These are phyloP conservation scores for Debaryomyces sp. DNA, from an alignment of 1,139 yeast species.

Conservation along the genomic window DNA sequence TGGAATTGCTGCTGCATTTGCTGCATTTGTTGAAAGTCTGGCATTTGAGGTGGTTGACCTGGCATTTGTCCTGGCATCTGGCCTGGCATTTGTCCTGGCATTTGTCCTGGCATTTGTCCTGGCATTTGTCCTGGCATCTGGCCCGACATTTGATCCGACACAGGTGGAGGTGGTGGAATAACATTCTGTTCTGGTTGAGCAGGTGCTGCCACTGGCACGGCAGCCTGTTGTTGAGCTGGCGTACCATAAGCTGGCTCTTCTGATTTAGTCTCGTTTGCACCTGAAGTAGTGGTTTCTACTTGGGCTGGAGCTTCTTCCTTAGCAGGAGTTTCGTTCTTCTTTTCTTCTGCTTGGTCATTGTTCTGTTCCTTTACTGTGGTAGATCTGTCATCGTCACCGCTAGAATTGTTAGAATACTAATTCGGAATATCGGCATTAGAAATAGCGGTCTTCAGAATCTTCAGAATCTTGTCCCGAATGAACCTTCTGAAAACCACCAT, in stretches of 20 bases:
- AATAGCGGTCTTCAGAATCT: background rate
- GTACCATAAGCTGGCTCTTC: background rate
- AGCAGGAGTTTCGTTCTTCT: slow-evolving; percentile 11
- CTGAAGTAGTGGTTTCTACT: slow-evolving; percentile 9
- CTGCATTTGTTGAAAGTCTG: slow-evolving; percentile 13
- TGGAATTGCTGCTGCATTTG: slow-evolving; percentile 13
- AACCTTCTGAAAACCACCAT: background rate
- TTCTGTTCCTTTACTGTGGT: slow-evolving; percentile 9
- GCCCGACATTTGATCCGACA: background rate
- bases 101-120: background rate
- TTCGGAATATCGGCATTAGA: background rate
- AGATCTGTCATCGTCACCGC: slow-evolving; percentile 14
- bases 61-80: slow-evolving; percentile 4
- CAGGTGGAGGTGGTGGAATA: slow-evolving; percentile 10
- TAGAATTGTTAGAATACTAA: slow-evolving; percentile 8
- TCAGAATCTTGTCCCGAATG: background rate
- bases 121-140: background rate
- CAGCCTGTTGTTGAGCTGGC: slow-evolving; percentile 9
- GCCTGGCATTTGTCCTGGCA: background rate
- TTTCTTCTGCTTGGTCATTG: slow-evolving; percentile 5
- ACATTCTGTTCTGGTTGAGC: slow-evolving; percentile 8
- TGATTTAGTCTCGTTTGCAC: slow-evolving; percentile 9
- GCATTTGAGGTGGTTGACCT: background rate
- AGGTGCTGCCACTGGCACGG: slow-evolving; percentile 10
- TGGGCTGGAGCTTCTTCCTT: slow-evolving; percentile 3